Evolutionary conservation across 2,329 filamentous ascomycete genomes (phyloP), one percentile per base, ranked within the genome.

Genomic region (Fusarium tupiense): DNA sequence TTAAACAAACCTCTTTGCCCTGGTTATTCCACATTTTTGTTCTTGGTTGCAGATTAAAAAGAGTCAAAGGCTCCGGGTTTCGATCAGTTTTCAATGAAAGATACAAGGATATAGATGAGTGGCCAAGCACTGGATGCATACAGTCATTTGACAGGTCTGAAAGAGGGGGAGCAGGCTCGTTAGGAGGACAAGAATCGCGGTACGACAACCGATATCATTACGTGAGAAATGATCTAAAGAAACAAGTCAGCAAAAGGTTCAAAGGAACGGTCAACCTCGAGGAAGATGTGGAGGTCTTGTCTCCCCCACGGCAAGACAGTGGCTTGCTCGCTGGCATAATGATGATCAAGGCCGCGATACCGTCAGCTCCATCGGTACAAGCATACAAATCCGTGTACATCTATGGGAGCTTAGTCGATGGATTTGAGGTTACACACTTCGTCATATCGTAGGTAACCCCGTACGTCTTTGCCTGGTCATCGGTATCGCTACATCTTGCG

Each of bases 1-100:
- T 17, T 11, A n/a, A 19, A 74, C 77, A 38, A 67, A 79, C 77
- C 77, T 79, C 77, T 67, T 79, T 79, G 24, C 47, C 62, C 33
- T 75, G 75, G 35, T 58, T 66, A 61, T 71, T 75, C 77, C 77
- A 79, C 77, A 79, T 78, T 26, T 37, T 37, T 62, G 14, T n/a
- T 46, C n/a, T 47, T 46, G n/a, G 2, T 22, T 19, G 20, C 16
- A 24, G n/a, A 22, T 53, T 8, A 19, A 40, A 50, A n/a, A 33
- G 22, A n/a, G 6, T 22, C 17, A 49, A 40, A 13, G 6, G 17
- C 20, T n/a, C 8, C 8, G n/a, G 37, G n/a, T 22, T 26, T 14
- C 19, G 19, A 43, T 31, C 19, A 43, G 16, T 63, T 49, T 50
- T 64, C 33, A 49, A 70, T 40, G 19, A 53, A 53, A 37, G 24